Percentiles rank a stretch among this genome's conserved stretches.
phyloP scores from a whole-genome alignment of 2,329 filamentous ascomycete genomes.

The Drechslera avenae region DNA sequence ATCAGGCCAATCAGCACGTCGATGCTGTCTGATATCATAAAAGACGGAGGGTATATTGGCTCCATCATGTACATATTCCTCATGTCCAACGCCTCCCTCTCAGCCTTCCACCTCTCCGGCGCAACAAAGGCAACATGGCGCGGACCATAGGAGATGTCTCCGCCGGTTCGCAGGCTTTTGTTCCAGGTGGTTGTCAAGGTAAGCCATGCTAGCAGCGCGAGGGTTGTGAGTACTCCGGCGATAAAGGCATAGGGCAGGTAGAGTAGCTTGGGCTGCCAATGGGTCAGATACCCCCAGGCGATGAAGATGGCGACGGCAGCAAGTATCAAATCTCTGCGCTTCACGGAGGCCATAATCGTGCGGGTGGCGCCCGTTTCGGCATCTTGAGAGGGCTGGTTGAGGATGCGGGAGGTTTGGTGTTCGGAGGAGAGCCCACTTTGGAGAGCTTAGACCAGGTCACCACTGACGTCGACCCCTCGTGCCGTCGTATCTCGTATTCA shows the following conservation, averaged over 20 bases:
- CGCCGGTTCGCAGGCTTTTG: constrained; percentile 50
- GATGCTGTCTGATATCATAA: constrained; percentile 77
- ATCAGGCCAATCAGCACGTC: constrained; percentile 79
- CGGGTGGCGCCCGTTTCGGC: constrained; percentile 43
- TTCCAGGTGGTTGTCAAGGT: constrained; percentile 63
- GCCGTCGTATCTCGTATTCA: constrained; percentile 15
- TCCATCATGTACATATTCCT: constrained; percentile 68
- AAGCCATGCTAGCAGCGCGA: constrained; percentile 62
- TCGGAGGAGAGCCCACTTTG: constrained; percentile 19
- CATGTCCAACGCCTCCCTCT: constrained; percentile 68
- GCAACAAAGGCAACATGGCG: constrained; percentile 63
- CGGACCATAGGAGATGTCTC: constrained; percentile 49
- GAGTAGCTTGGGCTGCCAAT: constrained; percentile 81
- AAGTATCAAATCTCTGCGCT: constrained; percentile 70
- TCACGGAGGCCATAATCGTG: constrained; percentile 73
- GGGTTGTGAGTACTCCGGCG: constrained; percentile 64
- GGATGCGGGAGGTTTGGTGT: constrained; percentile 24
- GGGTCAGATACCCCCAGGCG: constrained; percentile 84
- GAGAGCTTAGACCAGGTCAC: constrained; percentile 17
- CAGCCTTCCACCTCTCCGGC: constrained; percentile 69
- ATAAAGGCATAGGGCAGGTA: constrained; percentile 86
- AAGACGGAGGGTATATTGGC: constrained; percentile 76
- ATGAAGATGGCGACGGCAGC: constrained; percentile 74
- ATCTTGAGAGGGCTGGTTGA: constrained; percentile 37
- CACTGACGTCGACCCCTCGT: constrained; percentile 24